Conservation (phyloP, 2,329 filamentous ascomycete genomes). For the Aspergillus ochraceoroseus region DNA sequence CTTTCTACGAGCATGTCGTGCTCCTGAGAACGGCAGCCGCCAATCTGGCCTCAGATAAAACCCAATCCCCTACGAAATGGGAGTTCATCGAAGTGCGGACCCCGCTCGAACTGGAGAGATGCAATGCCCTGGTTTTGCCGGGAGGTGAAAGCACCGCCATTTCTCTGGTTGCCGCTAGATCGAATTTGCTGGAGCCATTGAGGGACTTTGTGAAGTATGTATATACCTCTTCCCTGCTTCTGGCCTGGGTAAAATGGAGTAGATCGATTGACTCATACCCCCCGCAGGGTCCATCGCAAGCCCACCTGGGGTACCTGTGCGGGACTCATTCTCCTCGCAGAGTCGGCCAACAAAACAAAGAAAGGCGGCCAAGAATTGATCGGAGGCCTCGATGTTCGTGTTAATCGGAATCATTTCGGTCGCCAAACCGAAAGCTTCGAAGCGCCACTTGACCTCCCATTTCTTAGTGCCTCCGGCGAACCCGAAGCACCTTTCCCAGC, state of each 20-base stretch:
- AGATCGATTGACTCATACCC: constrained; percentile 20
- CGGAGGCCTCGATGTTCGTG: constrained; percentile 81
- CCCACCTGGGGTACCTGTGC: constrained; percentile 96
- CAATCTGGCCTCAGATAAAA: constrained; percentile 36
- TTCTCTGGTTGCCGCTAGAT: constrained; percentile 76
- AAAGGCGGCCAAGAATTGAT: constrained; percentile 89
- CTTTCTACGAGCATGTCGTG: constrained; percentile 81
- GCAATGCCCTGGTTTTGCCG: constrained; percentile 81
- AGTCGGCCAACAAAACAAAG: constrained; percentile 82
- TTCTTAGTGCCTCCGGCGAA: constrained; percentile 47
- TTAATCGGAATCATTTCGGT: constrained; percentile 93
- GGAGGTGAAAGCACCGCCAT: constrained; percentile 95
- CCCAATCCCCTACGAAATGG: constrained; percentile 42
- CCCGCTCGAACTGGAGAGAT: constrained; percentile 61
- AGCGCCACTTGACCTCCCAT: constrained; percentile 66
- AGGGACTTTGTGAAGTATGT: constrained; percentile 84
- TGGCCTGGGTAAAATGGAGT: not conserved
- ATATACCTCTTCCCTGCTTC: not conserved
- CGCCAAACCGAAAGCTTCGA: constrained; percentile 90
- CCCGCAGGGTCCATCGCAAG: constrained; percentile 61
- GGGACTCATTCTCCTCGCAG: constrained; percentile 82
- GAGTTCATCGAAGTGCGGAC: constrained; percentile 76
- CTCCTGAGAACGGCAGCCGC: constrained; percentile 65
- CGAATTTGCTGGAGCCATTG: constrained; percentile 75
- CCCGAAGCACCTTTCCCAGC: constrained; percentile 59